These are phyloP conservation scores for Eimeria brunetti DNA, from an alignment of 169 alveolate genomes.

Conservation along the genomic window DNA sequence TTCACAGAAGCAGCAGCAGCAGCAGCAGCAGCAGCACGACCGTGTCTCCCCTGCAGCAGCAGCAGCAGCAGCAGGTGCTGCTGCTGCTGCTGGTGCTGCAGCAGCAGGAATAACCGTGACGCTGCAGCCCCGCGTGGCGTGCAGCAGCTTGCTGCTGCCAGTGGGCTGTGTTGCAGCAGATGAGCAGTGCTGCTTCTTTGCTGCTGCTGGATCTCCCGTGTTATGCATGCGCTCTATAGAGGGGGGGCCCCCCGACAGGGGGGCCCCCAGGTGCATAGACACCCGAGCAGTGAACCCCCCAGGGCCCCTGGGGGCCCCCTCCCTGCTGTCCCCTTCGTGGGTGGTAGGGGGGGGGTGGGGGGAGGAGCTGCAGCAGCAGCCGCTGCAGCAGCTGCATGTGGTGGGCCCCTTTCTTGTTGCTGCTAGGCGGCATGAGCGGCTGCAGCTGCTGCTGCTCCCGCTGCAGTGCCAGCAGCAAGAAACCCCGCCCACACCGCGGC, in stretches of 20 bases:
- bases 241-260: neutral
- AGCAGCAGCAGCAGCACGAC: conserved; percentile 16
- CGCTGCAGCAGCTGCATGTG: conserved; percentile 42
- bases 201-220: conserved; percentile 19
- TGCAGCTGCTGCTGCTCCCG: conserved; percentile 70
- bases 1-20: neutral
- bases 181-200: conserved; percentile 62
- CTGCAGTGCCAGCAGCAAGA: conserved; percentile 30
- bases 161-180: conserved; percentile 35
- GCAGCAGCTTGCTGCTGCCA: conserved; percentile 5
- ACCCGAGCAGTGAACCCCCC: conserved; percentile 66
- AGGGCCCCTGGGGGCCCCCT: conserved; percentile 61
- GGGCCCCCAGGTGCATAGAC: conserved; percentile 19
- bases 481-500: neutral
- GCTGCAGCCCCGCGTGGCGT: conserved; percentile 16
- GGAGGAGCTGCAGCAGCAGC: conserved; percentile 15
- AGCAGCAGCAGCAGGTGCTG: conserved; percentile 27
- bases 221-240: conserved; percentile 10
- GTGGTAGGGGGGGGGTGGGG: neutral
- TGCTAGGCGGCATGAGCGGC: conserved; percentile 37
- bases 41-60: neutral
- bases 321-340: conserved; percentile 43
- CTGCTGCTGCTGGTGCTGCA: too few species aligned
- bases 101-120: neutral
- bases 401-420: conserved; percentile 56